Base-by-base conservation (phyloP, 257 asterid genomes). In the Orobanche coerulescens region DNA sequence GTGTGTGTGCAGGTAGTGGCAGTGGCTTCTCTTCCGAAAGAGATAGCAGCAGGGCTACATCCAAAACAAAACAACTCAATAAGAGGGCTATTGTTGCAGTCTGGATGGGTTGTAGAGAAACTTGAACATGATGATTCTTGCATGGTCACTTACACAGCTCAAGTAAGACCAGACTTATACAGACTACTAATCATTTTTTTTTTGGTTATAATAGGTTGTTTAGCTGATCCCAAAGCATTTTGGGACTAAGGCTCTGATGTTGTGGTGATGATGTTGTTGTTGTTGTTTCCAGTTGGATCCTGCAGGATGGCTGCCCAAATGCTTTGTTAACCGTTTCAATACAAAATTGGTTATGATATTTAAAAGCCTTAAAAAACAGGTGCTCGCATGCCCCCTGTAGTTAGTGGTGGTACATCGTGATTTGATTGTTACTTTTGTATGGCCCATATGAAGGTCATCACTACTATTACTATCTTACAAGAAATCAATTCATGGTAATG, bases 71-170 rank as follows among this genome's bases (percentile, higher is more conserved):
- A 76, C 70, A 90, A 84, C 37, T 81, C 97, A 49, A 83, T 90
- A 12, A 74, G 97, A 72, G 95, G 95, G 13, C 64, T 85, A 2
- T 36, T 91, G 66, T 48, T 91, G 68, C 97, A 91, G 34, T 91
- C 96, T 33, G 97, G 97, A 58, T 91, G 97, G 96, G 96, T 91
- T 1, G 90, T 91, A 20, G 97, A 91, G 82, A 87, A 88, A 73
- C 87, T 91, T 62, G 73, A 79, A 13, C 71, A 88, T 64, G n/a
- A n/a, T n/a, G 81, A 85, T 72, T 85, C 97, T 46, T 90, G 95
- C 88, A 81, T 82, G 77, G 97, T 90, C 53, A 90, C 97, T 36
- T 91, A 83, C 73, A 86, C 85, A 16, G 94, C 89, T 61, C 97
- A 90, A 79, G 97, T 90, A 79, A 57, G 59, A 11, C 16, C 16